Conservation (phyloP, 345 rosid species). For the Bruguiera parviflora region DNA sequence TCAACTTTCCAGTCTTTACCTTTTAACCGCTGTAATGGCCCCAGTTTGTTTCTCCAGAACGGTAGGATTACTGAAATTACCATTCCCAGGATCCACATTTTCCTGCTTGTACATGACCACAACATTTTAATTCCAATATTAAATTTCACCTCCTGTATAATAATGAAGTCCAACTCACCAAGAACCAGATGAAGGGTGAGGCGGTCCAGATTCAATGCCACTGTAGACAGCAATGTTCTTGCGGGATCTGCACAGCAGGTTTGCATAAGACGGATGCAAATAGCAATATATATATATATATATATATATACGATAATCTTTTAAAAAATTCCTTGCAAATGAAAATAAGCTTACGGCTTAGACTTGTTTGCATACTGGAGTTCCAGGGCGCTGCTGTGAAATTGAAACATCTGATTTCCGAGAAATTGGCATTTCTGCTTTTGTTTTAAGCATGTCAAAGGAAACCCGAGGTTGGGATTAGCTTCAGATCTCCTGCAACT, state of each 20-base stretch:
- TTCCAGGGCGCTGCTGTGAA: neutral
- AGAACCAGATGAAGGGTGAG: constrained; percentile 23
- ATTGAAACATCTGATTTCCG: neutral
- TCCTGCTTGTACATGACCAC: constrained; percentile 34
- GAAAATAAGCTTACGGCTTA: neutral
- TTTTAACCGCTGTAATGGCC: constrained; percentile 36
- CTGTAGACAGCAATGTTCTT: constrained; percentile 26
- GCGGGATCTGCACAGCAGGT: constrained; percentile 5
- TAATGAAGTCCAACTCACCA: constrained; percentile 15
- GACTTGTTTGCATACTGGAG: neutral
- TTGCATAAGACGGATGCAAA: neutral
- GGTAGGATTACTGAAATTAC: constrained; percentile 39
- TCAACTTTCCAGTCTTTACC: constrained; percentile 18
- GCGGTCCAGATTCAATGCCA: constrained; percentile 22
- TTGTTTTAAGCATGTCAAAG: neutral
- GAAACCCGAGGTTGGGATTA: neutral
- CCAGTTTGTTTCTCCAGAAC: constrained; percentile 38
- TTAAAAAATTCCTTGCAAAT: too few species aligned
- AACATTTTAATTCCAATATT: too few species aligned
- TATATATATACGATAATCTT: neutral
- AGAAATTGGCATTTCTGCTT: neutral
- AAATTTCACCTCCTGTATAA: too few species aligned
- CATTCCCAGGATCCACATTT: constrained; percentile 47
- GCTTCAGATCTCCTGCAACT: too few species aligned
- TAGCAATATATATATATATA: neutral